Base-by-base conservation (phyloP, 169 alveolate genomes). In the Toxoplasma gondii region DNA sequence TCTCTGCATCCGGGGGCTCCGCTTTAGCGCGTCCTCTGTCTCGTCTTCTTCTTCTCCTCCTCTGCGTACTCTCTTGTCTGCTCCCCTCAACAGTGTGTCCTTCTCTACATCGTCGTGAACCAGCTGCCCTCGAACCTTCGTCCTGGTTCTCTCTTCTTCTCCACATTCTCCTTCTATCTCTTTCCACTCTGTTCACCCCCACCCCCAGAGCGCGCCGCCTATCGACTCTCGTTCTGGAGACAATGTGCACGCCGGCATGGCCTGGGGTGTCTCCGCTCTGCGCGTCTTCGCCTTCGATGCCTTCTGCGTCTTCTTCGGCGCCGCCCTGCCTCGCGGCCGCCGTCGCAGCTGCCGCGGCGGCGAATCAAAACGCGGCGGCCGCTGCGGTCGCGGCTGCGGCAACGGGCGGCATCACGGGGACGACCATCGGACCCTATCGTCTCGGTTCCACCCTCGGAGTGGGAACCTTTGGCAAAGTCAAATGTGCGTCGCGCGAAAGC, bases 391-490 rank as follows among this genome's bases (percentile, higher is more conserved):
- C 94, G 31, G 94, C 94, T 24, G 54, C 88, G 44, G 58, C 93
- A 16, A 44, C 81, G 12, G 86, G 86, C 4, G 86, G 86, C 2
- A n/a, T n/a, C 29, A 38, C 86, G 44, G 86, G 86, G 5, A 12
- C 94, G 4, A 67, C 90, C 10, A 94, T 97, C 45, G 97, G 96
- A 44, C 95, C 96, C 49, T 97, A 97, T 74, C 92, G 95, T 83
- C 93, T 97, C 94, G 98, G 98, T 43, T 95, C 97, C 83, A 97
- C 99, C 36, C 95, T 98, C 54, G 99, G 99, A 4, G 98, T 98
- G 74, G 99, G 99, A 31, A 98, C 99, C 58, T 98, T 98, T 95
- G 99, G 99, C 58, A 98, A 98, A 93, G 99, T 98, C 38, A 97
- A 98, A 93, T 90, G 96, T 94, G 29, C 29, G 96, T 43, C 1